Base-by-base conservation (phyloP, 2,329 filamentous ascomycete species). In the Fusarium domesticum region DNA sequence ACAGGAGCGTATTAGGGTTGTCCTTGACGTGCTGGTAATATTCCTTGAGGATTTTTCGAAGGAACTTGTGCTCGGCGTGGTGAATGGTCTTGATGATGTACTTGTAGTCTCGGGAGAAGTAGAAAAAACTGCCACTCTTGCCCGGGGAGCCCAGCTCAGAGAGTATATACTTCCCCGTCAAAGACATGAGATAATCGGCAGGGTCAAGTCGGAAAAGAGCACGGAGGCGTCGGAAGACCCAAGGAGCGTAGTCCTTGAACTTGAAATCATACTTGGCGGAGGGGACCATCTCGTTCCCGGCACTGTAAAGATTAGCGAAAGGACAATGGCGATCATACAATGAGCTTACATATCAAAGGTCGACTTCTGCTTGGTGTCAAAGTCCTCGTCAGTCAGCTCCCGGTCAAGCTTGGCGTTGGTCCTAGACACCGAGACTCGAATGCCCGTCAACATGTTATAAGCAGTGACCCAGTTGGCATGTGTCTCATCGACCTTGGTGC, bases 1-100 rank as follows among this genome's bases (percentile, higher is more conserved):
- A 97, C 38, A 98, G 84, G 18, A 98, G 77, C 0, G 95, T 98
- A 69, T 98, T 96, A 6, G 93, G 93, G 67, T 98, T 97, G 28
- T 90, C 80, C 59, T 84, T 83, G 54, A 97, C 89, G 65, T 98
- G 93, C 44, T 87, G 76, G 71, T 96, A 96, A 70, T 98, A 98
- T 49, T 97, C 88, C 63, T 85, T 89, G 45, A 95, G 73, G 45
- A 92, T 87, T 68, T 85, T 90, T 39, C 88, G 78, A 37, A 95
- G 76, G 53, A 92, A 91, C 61, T 91, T 91, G 74, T 92, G 88
- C 68, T 98, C 93, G 58, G 83, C 83, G 61, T 97, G 93, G 65
- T 98, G 93, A 57, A 98, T 97, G 17, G 93, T 98, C 72, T 98
- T 98, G 80, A 98, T 98, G 70, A 98, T 98, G 71, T 98, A 98